Evolutionary conservation across 2,329 filamentous ascomycete species (phyloP).

Genomic region (Aspergillus fructus): DNA sequence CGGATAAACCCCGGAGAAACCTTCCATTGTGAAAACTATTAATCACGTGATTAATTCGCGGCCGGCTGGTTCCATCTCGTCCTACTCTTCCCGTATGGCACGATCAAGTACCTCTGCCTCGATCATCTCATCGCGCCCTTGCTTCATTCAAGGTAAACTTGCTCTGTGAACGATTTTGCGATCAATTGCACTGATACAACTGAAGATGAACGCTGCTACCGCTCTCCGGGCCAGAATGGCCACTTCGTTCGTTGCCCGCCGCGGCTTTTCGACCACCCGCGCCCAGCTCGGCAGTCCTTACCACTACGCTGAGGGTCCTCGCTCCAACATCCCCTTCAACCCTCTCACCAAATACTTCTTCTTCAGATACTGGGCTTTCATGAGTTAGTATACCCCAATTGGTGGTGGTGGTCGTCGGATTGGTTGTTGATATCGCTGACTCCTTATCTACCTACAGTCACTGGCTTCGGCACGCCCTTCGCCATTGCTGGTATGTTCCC

Average conservation of each 20-base stretch:
- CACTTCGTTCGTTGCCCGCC: constrained; percentile 73
- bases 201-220: constrained; percentile 74
- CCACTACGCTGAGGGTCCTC: constrained; percentile 97
- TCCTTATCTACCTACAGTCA: constrained; percentile 40
- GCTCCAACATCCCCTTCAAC: constrained; percentile 97
- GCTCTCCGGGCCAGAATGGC: constrained; percentile 63
- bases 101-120: constrained; percentile 16
- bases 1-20: constrained; percentile 21
- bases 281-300: constrained; percentile 83
- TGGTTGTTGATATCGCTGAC: constrained; percentile 36
- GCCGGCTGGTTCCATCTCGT: constrained; percentile 21
- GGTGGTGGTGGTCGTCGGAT: not conserved
- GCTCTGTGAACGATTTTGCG: constrained; percentile 4
- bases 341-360: constrained; percentile 83
- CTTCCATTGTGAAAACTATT: not conserved
- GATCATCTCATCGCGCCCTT: constrained; percentile 21
- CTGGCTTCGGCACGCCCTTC: constrained; percentile 61
- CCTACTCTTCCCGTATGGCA: constrained; percentile 20
- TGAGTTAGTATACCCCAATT: constrained; percentile 52
- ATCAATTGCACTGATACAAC: constrained; percentile 42
- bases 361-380: constrained; percentile 78
- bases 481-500: constrained; percentile 60
- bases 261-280: constrained; percentile 91
- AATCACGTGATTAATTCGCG: constrained; percentile 18
- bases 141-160: constrained; percentile 33